Evolutionary conservation across 2,329 filamentous ascomycete species (phyloP).

Genomic region (Cladophialophora yegresii): DNA sequence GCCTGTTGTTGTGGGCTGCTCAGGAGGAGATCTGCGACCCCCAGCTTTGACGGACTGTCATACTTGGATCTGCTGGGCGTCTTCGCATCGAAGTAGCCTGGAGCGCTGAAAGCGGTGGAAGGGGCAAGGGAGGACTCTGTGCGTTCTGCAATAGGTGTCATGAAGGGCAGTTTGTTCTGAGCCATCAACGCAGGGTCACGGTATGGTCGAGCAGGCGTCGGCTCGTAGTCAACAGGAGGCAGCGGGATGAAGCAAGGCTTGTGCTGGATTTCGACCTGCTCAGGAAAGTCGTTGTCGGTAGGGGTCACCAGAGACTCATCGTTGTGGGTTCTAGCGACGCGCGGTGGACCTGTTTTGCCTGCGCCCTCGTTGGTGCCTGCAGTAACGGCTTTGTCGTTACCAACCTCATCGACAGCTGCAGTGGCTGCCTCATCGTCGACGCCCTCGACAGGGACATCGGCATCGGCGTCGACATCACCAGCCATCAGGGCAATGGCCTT

Average conservation of each 20-base stretch:
- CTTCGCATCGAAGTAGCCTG: slow-evolving; percentile 67
- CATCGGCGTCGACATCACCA: slow-evolving; percentile 33
- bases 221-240: slow-evolving; percentile 82
- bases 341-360: slow-evolving; percentile 17
- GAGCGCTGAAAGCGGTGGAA: slow-evolving; percentile 59
- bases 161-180: slow-evolving; percentile 91
- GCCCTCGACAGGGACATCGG: slow-evolving; percentile 33
- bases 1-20: slow-evolving; percentile 66
- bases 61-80: slow-evolving; percentile 68
- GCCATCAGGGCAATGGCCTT: slow-evolving; percentile 36
- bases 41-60: slow-evolving; percentile 38
- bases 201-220: slow-evolving; percentile 71
- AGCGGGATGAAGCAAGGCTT: slow-evolving; percentile 72
- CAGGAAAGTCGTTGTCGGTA: slow-evolving; percentile 37
- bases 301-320: slow-evolving; percentile 38
- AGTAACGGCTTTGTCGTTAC: slow-evolving; percentile 29
- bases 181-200: slow-evolving; percentile 76
- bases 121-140: slow-evolving; percentile 84
- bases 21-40: slow-evolving; percentile 53
- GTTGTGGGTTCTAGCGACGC: slow-evolving; percentile 30
- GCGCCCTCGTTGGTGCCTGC: slow-evolving; percentile 19
- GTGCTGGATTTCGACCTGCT: slow-evolving; percentile 45
- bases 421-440: slow-evolving; percentile 29
- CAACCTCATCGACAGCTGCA: slow-evolving; percentile 23
- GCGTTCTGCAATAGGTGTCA: slow-evolving; percentile 96